A percentile compares a stretch with the other conserved stretches of the same genome.
phyloP scores from a whole-genome alignment of 2,329 filamentous ascomycete genomes.

The Neopestalotiopsis rosae region DNA sequence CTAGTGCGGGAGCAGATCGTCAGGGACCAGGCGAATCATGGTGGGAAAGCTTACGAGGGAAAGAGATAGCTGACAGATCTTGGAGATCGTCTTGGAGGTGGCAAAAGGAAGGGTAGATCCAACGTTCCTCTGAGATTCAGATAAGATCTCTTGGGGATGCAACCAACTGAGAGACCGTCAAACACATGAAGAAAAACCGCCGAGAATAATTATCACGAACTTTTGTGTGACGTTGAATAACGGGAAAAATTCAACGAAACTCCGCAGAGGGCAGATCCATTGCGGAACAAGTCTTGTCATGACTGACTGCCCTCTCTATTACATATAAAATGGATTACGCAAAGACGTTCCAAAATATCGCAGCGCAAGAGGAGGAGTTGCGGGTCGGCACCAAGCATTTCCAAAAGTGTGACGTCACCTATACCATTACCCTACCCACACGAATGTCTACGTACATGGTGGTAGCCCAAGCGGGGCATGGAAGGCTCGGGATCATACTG shows the following conservation, averaged over 20 bases:
- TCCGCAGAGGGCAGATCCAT: neutral
- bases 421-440: neutral
- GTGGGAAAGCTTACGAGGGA: neutral
- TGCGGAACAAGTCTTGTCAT: neutral
- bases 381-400: neutral
- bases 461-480: no score
- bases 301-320: neutral
- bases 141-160: no score
- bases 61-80: neutral
- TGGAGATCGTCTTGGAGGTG: neutral
- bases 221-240: neutral
- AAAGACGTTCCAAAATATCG: neutral
- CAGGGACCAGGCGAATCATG: neutral
- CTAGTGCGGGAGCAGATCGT: neutral
- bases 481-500: no score
- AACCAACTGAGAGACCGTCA: no score
- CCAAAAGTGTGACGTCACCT: neutral
- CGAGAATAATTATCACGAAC: no score
- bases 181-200: no score
- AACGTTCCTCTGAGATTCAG: no score
- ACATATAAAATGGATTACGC: neutral
- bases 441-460: no score
- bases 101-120: neutral
- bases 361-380: neutral
- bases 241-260: neutral